These are phyloP conservation scores for Orbilia oligospora DNA, from an alignment of 2,329 filamentous ascomycete genomes.

Conservation along the genomic window DNA sequence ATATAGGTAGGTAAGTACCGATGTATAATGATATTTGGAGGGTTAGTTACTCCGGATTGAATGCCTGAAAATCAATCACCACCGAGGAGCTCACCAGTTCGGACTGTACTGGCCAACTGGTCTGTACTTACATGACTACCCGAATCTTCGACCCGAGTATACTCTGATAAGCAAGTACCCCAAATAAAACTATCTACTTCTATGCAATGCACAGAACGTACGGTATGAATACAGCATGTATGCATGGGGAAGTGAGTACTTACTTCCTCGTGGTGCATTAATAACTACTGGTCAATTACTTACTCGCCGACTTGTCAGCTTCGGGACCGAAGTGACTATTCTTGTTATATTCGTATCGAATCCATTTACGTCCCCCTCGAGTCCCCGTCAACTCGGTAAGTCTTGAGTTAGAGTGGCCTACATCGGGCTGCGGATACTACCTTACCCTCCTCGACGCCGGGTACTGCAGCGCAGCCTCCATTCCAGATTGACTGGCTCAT, in stretches of 20 bases:
- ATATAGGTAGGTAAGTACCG: not conserved
- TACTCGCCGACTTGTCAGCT: not conserved
- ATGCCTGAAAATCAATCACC: not conserved
- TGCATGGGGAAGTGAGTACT: too few species aligned
- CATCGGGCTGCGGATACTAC: not conserved
- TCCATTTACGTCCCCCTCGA: too few species aligned
- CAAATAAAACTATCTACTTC: too few species aligned
- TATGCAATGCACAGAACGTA: too few species aligned
- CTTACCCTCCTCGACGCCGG: not conserved
- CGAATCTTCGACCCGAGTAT: not conserved
- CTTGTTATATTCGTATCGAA: not conserved
- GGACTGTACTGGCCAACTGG: conserved; percentile 6
- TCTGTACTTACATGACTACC: not conserved
- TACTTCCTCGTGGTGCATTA: too few species aligned
- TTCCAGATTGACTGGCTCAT: too few species aligned
- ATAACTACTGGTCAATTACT: not conserved
- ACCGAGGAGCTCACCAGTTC: conserved; percentile 1
- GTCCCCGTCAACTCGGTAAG: not conserved
- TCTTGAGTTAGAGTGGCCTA: not conserved
- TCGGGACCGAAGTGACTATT: not conserved
- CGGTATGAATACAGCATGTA: too few species aligned
- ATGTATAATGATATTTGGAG: too few species aligned
- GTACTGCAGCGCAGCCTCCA: too few species aligned
- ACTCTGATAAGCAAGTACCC: too few species aligned
- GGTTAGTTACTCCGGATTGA: conserved; percentile 18